phyloP scores from a whole-genome alignment of 306 rosid genomes.

The Fagus sylvatica region DNA sequence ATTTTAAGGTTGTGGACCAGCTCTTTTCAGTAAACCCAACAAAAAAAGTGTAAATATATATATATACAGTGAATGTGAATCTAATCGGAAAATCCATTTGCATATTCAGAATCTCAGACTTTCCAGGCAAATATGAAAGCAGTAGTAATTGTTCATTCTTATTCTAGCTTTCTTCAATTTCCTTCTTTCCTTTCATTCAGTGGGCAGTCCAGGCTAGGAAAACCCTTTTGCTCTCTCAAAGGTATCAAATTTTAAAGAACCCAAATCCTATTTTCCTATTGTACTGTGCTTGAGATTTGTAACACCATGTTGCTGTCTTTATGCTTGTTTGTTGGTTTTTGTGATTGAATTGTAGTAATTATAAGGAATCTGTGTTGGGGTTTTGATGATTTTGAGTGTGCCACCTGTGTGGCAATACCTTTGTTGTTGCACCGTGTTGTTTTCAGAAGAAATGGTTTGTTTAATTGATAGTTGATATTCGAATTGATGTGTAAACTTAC shows the following conservation, averaged over 20 bases:
- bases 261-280: background rate
- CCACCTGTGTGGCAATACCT: background rate
- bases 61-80: background rate
- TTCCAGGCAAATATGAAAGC: slow-evolving; percentile 39
- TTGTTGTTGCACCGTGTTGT: background rate
- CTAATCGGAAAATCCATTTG: background rate
- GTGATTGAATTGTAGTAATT: background rate
- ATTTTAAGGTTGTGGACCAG: slow-evolving; percentile 35
- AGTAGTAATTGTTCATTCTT: slow-evolving; percentile 21
- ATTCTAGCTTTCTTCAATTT: slow-evolving; percentile 34
- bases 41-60: background rate
- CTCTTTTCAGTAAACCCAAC: background rate
- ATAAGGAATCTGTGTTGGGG: background rate
- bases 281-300: background rate
- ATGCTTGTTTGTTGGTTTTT: background rate
- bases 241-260: slow-evolving; percentile 27
- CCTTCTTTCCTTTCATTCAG: slow-evolving; percentile 30
- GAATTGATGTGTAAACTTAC: background rate
- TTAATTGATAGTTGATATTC: background rate
- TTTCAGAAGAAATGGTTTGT: background rate
- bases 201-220: slow-evolving; percentile 36
- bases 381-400: background rate
- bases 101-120: slow-evolving; percentile 10
- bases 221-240: slow-evolving; percentile 29
- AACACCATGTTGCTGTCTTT: background rate